Base-by-base conservation (phyloP, 495 filamentous ascomycete genomes). In the Podospora bellae-mahoneyi region DNA sequence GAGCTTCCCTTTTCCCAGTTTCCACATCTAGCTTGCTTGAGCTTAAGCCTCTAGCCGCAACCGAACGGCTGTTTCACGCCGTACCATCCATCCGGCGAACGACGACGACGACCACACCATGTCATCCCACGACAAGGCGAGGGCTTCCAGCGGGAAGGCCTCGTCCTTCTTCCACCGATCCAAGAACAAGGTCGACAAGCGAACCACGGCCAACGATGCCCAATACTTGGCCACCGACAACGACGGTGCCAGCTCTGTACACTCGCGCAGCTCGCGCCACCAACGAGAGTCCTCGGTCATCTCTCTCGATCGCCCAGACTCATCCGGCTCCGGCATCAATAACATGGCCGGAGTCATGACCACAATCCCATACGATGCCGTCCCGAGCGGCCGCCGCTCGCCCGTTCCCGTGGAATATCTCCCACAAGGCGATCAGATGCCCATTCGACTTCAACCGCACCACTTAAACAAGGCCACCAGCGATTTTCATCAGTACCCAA, bases 401-500 rank as follows among this genome's bases (percentile, higher is more conserved):
- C 92, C 94, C 2, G 86, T 93, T 65, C 79, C 90, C 16, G 83
- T 94, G 68, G 91, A 97, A 44, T 91, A 90, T 64, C 82, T 94
- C 62, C 89, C 90, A 34, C 87, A 89, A 69, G 80, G 85, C 23
- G 91, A 93, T 48, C 84, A 90, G 67, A 85, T 85, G 68, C 81
- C 85, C 28, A 66, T 79, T 32, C 84, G 88, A 67, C 87, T 86
- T 73, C 91, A 95, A 60, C 91, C 93, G 18, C 90, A 93, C 78
- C 90, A 94, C 73, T 78, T 96, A 48, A 93, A 91, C 76, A 93
- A 91, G 77, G 82, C 84, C 63, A 87, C 86, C 23, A 84, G 83
- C 60, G 94, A 97, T 74, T 97, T 87, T 74, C 92, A 97, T 78
- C 94, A 97, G 73, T 97, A 97, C 78, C 93, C 93, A 7, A 85